Evolutionary conservation across 1,284 basidiomycete genomes (phyloP).

Genomic region (Sporisorium reilianum): DNA sequence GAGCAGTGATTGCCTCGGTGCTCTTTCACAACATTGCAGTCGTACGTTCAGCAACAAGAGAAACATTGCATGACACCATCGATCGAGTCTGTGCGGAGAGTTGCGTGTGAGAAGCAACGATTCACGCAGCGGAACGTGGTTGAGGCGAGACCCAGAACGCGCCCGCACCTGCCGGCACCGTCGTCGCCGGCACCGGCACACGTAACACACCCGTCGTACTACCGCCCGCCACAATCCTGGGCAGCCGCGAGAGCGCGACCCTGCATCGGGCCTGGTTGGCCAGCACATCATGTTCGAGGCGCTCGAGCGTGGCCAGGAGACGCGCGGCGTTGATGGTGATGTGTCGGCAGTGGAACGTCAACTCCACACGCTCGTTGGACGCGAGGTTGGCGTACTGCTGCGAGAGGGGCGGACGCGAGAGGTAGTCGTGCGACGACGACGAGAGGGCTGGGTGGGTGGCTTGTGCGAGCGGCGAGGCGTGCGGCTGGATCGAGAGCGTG

Average conservation of each 20-base stretch:
- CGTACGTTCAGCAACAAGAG: background rate
- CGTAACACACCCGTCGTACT: background rate
- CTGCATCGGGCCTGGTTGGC: slow-evolving; percentile 22
- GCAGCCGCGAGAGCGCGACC: slow-evolving; percentile 11
- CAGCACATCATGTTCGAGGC: slow-evolving; percentile 49
- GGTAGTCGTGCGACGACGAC: slow-evolving; percentile 48
- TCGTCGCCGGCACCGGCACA: background rate
- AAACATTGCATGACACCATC: background rate
- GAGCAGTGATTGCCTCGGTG: slow-evolving; percentile 6
- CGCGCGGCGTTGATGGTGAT: slow-evolving; percentile 49
- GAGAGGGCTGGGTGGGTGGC: slow-evolving; percentile 46
- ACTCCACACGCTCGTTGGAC: slow-evolving; percentile 37
- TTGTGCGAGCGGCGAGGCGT: slow-evolving; percentile 25
- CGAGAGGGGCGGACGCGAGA: slow-evolving; percentile 40
- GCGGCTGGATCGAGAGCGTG: slow-evolving; percentile 52
- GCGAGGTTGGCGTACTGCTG: slow-evolving; percentile 28
- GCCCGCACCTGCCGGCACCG: slow-evolving; percentile 3
- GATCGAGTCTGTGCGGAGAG: background rate
- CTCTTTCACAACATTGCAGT: background rate
- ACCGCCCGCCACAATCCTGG: slow-evolving; percentile 19
- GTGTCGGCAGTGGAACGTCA: slow-evolving; percentile 52
- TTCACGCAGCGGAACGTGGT: slow-evolving; percentile 12
- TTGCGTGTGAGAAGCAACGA: background rate
- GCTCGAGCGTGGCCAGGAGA: slow-evolving; percentile 41
- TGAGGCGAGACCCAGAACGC: slow-evolving; percentile 20